Evolutionary conservation across 2,329 filamentous ascomycete genomes (phyloP), one percentile per base, ranked within the genome.

Genomic region (Neurospora sp.): DNA sequence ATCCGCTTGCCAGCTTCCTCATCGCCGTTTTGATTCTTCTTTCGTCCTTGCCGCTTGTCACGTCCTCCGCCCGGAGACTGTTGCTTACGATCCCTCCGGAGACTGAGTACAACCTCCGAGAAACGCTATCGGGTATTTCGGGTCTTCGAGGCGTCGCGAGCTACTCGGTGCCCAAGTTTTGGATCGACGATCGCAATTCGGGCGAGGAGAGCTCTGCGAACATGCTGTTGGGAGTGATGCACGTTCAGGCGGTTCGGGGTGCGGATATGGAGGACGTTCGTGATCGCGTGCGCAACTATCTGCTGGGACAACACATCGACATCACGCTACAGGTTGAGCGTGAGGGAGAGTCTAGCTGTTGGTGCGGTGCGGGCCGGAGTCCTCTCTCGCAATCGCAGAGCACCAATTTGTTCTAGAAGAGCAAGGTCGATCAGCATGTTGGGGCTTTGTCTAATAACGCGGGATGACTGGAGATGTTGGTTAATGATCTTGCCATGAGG

Each of bases 1-100:
- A 99, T 78, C 96, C 96, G 2, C 81, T 98, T 23, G 96, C 96
- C 0, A 97, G 95, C 0, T 96, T 94, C 79, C 85, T 97, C 71
- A 99, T 99, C 74, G 95, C 96, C 0, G 85, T 96, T 36, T 85
- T 99, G 66, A 99, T 99, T 74, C 94, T 97, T 78, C 86, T 91
- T n/a, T 97, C 94, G 8, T 92, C 96, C 0, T 88, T 95, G 38
- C 96, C 96, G 0, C 86, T 99, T 0, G 93, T 99, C 28, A 89
- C 88, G 72, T 93, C 91, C 17, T 93, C 92, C 1, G 96, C 93
- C 1, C 91, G 90, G 75, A 90, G 92, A 23, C 83, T 99, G 3
- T 84, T 99, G 28, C 86, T 99, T 2, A 92, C 93, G 19, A 86
- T 98, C 2, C 92, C 96, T 0, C 92, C 92, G 57, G 89, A 92